Base-by-base conservation (phyloP, 768 basidiomycete species). In the Lepiota venenata region DNA sequence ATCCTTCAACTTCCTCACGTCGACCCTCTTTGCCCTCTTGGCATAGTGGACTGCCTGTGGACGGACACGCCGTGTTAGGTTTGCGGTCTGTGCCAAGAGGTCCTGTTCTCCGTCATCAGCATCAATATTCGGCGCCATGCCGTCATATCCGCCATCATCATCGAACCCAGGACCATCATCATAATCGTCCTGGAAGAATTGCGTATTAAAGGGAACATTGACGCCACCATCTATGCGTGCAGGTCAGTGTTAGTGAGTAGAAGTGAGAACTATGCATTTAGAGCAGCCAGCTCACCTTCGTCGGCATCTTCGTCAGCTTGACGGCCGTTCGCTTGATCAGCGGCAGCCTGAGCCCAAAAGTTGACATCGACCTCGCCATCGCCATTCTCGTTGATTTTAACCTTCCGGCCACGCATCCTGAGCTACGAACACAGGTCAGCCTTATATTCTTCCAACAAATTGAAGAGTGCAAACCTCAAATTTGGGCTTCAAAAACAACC, bases 301-400 rank as follows among this genome's bases (percentile, higher is more conserved):
- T 91, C 87, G 20, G 69, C 78, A 10, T 79, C 77, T 11, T 58
- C 64, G 22, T 69, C 64, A 15, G 10, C 52, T 40, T 22, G 39
- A 5, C 61, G 65, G 52, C 79, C 79, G 5, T 67, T 87, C 12
- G 84, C 85, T 67, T 91, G 86, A 47, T 90, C 83, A 0, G 91
- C 92, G 9, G 93, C 94, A 3, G 92, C 93, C 62, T 93, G 89
- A 0, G 94, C 95, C 97, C 97, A 98, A 75, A 94, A 98, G 57
- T 90, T 85, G 71, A 95, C 93, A 65, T 98, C 96, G 22, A 96
- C 86, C 69, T 97, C 94, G 25, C 89, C 93, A 59, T 93, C 87
- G 25, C 79, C 82, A 25, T 79, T 76, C 52, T 83, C 78, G 53
- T 85, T 82, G 60, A 77, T 71, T 60, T 66, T 63, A 43, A 77